Base-by-base conservation (phyloP, 768 basidiomycete species). In the Boletus rex-veris region DNA sequence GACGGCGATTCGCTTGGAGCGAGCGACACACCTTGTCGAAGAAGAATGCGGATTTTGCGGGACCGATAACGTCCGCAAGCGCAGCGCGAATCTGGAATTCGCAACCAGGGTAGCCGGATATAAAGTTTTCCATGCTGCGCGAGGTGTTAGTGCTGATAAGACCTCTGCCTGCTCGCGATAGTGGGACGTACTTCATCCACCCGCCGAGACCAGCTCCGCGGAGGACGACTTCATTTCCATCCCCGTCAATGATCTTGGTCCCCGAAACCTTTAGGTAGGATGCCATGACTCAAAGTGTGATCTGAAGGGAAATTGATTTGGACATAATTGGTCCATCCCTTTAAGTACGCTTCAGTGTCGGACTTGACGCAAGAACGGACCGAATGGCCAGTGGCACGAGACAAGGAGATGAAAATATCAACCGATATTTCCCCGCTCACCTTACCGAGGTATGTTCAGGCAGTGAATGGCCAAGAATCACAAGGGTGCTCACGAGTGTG, bases 181-280 rank as follows among this genome's bases (percentile, higher is more conserved):
- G 26, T 42, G 37, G 43, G 49, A 79, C 88, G 69, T 63, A 90
- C 88, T 85, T 89, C 85, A 91, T 86, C 88, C 88, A 90, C 64
- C 88, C 88, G 57, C 88, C 88, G 19, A 90, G 73, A n/a, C 88
- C 86, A 50, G 88, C 88, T 19, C 89, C 89, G 42, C 83, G 74
- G 49, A 88, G 75, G 53, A 85, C 74, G 54, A 86, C 73, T 58
- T 83, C 77, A 18, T 82, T 74, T 37, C 77, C 82, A 36, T 79
- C 66, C 47, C 75, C 76, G 61, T 86, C 78, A 54, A 85, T 78
- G 60, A 88, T 72, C 57, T 80, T 81, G 15, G 80, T 81, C 39
- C 84, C 85, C 53, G 75, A 73, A 14, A 85, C 78, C 58, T 73
- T 80, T 46, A 86, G 71, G 53, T 77, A 76, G 55, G 82, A 79